Evolutionary conservation across 2,329 filamentous ascomycete species (phyloP).

Genomic region (Ceratocystiopsis brevicomis): DNA sequence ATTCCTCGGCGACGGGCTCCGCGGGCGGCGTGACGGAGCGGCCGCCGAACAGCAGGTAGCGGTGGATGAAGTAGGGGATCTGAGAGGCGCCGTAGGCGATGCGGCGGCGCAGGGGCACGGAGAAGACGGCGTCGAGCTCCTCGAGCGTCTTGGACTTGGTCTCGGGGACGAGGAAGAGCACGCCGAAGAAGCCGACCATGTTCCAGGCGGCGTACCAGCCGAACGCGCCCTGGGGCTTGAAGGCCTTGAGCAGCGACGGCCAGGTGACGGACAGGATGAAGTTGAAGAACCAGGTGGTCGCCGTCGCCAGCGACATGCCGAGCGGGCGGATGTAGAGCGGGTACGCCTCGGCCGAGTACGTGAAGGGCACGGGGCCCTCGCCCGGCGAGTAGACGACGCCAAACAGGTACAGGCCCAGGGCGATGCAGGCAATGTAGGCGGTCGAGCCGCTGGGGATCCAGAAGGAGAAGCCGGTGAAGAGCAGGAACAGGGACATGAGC

Average conservation of each 20-base stretch:
- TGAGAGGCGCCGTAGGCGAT: conserved; percentile 9
- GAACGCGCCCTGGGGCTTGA: conserved; percentile 28
- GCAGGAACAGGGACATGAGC: conserved; percentile 34
- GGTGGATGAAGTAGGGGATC: conserved; percentile 8
- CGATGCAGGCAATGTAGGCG: conserved; percentile 26
- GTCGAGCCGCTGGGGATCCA: conserved; percentile 20
- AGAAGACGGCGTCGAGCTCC: conserved; percentile 20
- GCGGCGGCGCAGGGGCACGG: conserved; percentile 12
- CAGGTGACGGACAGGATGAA: conserved; percentile 25
- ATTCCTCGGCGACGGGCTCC: conserved; percentile 5
- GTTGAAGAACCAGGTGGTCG: conserved; percentile 31
- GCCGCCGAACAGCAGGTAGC: conserved; percentile 7
- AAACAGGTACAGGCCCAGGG: conserved; percentile 30
- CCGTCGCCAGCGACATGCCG: conserved; percentile 40
- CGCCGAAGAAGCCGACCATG: conserved; percentile 24
- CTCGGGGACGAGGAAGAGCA: conserved; percentile 21
- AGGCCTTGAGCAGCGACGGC: conserved; percentile 24
- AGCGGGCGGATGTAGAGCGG: conserved; percentile 42
- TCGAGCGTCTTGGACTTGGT: conserved; percentile 22
- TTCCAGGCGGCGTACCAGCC: conserved; percentile 31
- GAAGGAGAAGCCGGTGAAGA: conserved; percentile 29
- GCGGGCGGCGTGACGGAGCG: not conserved
- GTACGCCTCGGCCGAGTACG: conserved; percentile 48
- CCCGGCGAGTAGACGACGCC: conserved; percentile 36
- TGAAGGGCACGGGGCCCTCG: conserved; percentile 45